These are phyloP conservation scores for Rhodotorula diobovata DNA, from an alignment of 768 basidiomycete species.

Conservation along the genomic window DNA sequence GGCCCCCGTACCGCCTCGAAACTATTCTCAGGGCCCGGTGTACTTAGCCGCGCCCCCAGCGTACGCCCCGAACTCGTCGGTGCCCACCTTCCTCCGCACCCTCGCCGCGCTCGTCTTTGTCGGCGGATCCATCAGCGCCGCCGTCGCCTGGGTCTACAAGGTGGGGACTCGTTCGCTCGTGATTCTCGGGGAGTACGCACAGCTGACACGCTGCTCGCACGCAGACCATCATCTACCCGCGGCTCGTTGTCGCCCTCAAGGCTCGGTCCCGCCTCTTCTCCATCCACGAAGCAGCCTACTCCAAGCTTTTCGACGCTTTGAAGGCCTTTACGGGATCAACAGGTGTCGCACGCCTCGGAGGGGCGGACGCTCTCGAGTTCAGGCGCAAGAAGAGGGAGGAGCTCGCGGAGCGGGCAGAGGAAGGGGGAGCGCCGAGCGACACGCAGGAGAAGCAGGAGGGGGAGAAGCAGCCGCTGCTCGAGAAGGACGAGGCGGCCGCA, in stretches of 20 bases:
- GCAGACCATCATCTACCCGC: slow-evolving; percentile 23
- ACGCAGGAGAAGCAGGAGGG: not conserved
- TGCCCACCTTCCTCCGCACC: slow-evolving; percentile 22
- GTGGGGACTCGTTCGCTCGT: not conserved
- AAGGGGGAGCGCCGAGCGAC: not conserved
- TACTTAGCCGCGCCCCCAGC: slow-evolving; percentile 18
- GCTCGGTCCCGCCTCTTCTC: slow-evolving; percentile 2
- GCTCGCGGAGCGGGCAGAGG: not conserved
- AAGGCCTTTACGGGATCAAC: no score
- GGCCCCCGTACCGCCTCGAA: slow-evolving; percentile 33
- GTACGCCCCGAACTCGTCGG: slow-evolving; percentile 29
- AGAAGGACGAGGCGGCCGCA: not conserved
- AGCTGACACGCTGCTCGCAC: not conserved
- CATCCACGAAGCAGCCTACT: not conserved
- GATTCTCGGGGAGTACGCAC: not conserved
- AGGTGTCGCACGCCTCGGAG: slow-evolving; percentile 4
- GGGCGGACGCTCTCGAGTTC: slow-evolving; percentile 6
- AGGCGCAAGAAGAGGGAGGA: not conserved
- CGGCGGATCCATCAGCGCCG: slow-evolving; percentile 13
- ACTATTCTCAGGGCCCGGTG: slow-evolving; percentile 31
- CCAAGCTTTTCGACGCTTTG: not conserved
- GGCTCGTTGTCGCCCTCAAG: slow-evolving; percentile 23
- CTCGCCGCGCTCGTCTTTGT: slow-evolving; percentile 18
- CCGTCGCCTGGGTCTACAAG: slow-evolving; percentile 25
- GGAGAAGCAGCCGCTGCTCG: not conserved